A percentile compares a stretch with the other conserved stretches of the same genome.
These are phyloP conservation scores for Mallotus nudiflorus DNA, from an alignment of 345 rosid species.

Conservation along the genomic window DNA sequence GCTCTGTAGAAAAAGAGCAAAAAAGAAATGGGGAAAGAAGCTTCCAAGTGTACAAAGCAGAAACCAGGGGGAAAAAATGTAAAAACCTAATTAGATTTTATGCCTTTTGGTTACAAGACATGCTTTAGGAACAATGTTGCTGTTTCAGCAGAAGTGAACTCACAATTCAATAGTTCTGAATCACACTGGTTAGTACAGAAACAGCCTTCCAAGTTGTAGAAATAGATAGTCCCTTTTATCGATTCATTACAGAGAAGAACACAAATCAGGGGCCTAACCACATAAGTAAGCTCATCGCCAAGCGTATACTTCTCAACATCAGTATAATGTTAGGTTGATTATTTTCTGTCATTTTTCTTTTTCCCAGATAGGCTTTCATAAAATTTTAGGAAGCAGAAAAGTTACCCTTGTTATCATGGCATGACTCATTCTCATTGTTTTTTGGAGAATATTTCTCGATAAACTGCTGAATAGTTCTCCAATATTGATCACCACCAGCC, in stretches of 20 bases:
- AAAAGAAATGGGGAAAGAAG: neutral
- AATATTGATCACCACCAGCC: slow-evolving; percentile 84
- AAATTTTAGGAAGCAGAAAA: slow-evolving; percentile 20
- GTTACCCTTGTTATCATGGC: slow-evolving; percentile 31
- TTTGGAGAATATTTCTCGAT: slow-evolving; percentile 59
- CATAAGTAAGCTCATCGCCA: neutral
- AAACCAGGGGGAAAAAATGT: too few species aligned
- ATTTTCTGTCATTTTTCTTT: neutral
- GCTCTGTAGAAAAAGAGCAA: neutral
- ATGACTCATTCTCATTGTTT: slow-evolving; percentile 39
- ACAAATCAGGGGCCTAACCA: neutral
- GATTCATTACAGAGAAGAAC: neutral
- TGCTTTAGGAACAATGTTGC: neutral
- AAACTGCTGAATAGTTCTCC: slow-evolving; percentile 66
- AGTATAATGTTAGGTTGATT: neutral
- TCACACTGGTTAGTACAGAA: neutral
- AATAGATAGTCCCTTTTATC: neutral
- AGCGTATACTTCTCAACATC: neutral
- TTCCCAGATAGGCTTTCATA: slow-evolving; percentile 1
- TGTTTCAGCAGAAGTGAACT: neutral
- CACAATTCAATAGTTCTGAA: neutral
- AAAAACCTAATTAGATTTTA: neutral
- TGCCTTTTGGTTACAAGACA: neutral
- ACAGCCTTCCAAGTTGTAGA: neutral
- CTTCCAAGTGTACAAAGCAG: neutral